These are phyloP conservation scores for Aspergillus sp. DNA, from an alignment of 2,329 filamentous ascomycete genomes.

Conservation along the genomic window DNA sequence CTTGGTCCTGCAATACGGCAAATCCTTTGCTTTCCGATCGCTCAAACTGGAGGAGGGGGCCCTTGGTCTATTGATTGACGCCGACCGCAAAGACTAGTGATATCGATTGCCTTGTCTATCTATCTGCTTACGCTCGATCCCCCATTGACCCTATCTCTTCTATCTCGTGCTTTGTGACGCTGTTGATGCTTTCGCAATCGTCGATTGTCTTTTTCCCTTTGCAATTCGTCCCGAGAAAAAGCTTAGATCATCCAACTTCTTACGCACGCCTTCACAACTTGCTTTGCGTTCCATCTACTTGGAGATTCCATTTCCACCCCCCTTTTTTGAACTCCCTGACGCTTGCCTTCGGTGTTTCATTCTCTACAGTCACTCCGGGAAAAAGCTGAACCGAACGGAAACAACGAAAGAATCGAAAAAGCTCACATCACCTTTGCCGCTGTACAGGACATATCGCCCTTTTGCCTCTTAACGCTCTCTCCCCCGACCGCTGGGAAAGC, in stretches of 20 bases:
- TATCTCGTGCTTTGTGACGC: constrained; percentile 10
- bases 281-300: background rate
- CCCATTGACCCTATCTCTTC: constrained; percentile 13
- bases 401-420: background rate
- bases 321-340: background rate
- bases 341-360: background rate
- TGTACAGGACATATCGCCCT: constrained; percentile 4
- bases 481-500: constrained; percentile 45
- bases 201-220: constrained; percentile 5
- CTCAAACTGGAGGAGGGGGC: constrained; percentile 18
- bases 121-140: constrained; percentile 11
- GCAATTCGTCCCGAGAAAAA: constrained; percentile 13
- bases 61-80: constrained; percentile 7
- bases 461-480: constrained; percentile 8
- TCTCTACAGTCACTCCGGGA: background rate
- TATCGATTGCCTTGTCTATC: constrained; percentile 11
- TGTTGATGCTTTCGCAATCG: constrained; percentile 4
- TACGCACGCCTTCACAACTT: constrained; percentile 1
- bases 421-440: constrained; percentile 7
- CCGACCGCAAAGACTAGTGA: constrained; percentile 10
- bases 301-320: background rate
- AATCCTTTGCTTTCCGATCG: constrained; percentile 19
- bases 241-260: constrained; percentile 15
- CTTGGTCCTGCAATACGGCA: constrained; percentile 21
- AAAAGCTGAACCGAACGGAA: background rate